Evolutionary conservation across 176 grass and related monocot species (phyloP), one percentile per base, ranked within the genome.

Genomic region (Eremochloa ophiuroides): DNA sequence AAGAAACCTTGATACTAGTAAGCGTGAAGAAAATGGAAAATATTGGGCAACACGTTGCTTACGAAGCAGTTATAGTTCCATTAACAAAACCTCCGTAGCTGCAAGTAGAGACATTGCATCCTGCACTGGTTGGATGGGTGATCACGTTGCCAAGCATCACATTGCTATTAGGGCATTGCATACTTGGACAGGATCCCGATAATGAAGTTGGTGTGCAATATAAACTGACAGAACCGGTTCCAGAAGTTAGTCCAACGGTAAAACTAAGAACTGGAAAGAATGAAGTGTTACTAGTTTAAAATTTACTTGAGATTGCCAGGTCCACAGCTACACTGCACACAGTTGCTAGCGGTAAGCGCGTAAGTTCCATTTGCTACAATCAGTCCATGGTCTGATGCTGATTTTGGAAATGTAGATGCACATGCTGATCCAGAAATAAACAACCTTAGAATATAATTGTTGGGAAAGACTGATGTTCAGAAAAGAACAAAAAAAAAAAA

Each of bases 41-140:
- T 50, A 20, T 62, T 16, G 7, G 29, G 27, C 27, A 91, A 28
- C 38, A 42, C 48, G 23, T 13, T 80, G 62, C 87, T 88, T 99
- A 99, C 93, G 40, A 84, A 27, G 96, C 84, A 66, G 62, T 38
- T 79, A 99, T 93, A 39, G 89, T 82, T 40, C 93, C 96, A 74
- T 95, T 99, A 17, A 95, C 83, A 70, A 99, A 99, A 66, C 97
- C 97, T 63, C 76, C 85, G 8, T 99, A 99, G 40, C 46, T 88
- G 79, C 93, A 99, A 20, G 93, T 88, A 42, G 97, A 93, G 47
- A 96, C 82, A 44, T 93, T 99, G 89, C 97, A 99, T 77, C 97
- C 97, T 34, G 87, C 89, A 71, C 69, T 87, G 11, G 87, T 99
- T 51, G 79, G 33, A 39, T 75, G 72, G 53, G 80, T 46, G 38